Conservation (phyloP, 805 yeast genomes). For the Metschnikowia vanudenii region DNA sequence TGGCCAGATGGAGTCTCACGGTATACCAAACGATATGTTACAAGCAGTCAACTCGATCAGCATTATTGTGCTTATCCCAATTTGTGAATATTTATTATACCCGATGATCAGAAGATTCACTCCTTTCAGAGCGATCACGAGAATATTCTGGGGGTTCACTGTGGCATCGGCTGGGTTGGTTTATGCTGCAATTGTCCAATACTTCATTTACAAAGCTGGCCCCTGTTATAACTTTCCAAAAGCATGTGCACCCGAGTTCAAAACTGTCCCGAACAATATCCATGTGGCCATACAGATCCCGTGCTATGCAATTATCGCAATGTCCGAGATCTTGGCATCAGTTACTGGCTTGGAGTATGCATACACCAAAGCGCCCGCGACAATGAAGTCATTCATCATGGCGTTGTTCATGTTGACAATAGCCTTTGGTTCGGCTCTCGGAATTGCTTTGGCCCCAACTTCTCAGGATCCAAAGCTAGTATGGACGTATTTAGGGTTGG, state of each 20-base stretch:
- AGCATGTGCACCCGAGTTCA: slow-evolving; percentile 13
- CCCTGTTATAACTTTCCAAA: slow-evolving; percentile 14
- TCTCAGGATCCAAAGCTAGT: slow-evolving; percentile 66
- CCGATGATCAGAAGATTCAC: slow-evolving; percentile 17
- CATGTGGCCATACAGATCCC: slow-evolving; percentile 15
- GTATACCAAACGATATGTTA: slow-evolving; percentile 18
- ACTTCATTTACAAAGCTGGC: slow-evolving; percentile 16
- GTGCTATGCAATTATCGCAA: slow-evolving; percentile 11
- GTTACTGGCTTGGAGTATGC: slow-evolving; percentile 21
- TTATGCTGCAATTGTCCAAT: slow-evolving; percentile 16
- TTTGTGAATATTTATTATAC: slow-evolving; percentile 13
- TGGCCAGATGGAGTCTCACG: slow-evolving; percentile 19
- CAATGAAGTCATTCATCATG: slow-evolving; percentile 20
- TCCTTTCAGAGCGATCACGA: slow-evolving; percentile 18
- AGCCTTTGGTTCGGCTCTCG: slow-evolving; percentile 73
- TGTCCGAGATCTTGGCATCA: slow-evolving; percentile 16
- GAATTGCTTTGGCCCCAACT: slow-evolving; percentile 56
- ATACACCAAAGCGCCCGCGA: slow-evolving; percentile 18
- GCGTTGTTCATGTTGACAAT: slow-evolving; percentile 60
- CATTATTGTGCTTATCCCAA: slow-evolving; percentile 14
- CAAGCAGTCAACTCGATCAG: slow-evolving; percentile 14
- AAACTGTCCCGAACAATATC: slow-evolving; percentile 10
- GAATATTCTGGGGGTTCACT: slow-evolving; percentile 17
- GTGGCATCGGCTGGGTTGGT: slow-evolving; percentile 14
- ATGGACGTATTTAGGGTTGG: slow-evolving; percentile 67